Conservation (phyloP, 306 rosid genomes). For the Chamaecrista fasciculata region DNA sequence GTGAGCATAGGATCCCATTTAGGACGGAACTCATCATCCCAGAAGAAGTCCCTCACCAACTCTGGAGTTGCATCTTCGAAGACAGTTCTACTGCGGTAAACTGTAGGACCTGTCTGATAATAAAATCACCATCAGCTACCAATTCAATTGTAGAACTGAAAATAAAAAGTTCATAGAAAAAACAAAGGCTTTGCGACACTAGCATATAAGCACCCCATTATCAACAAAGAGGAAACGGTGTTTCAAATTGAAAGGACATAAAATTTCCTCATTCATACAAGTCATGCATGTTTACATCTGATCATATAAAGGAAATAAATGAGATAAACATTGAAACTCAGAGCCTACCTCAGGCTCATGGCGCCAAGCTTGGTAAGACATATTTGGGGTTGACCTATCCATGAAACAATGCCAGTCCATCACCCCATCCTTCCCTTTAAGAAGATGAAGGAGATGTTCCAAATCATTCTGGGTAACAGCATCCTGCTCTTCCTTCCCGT, state of each 20-base stretch:
- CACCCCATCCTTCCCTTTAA: constrained; percentile 69
- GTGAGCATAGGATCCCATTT: constrained; percentile 96
- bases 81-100: constrained; percentile 84
- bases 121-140: constrained; percentile 36
- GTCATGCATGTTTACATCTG: background rate
- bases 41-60: constrained; percentile 95
- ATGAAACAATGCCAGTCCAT: constrained; percentile 89
- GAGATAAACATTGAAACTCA: constrained; percentile 23
- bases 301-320: constrained; percentile 24
- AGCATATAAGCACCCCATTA: background rate
- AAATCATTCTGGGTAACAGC: constrained; percentile 68
- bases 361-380: constrained; percentile 95
- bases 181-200: background rate
- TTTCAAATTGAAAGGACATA: constrained; percentile 22
- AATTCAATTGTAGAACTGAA: constrained; percentile 21
- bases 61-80: constrained; percentile 95
- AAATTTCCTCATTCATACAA: background rate
- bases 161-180: background rate
- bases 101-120: constrained; percentile 78
- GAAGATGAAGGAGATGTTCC: constrained; percentile 74
- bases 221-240: constrained; percentile 12
- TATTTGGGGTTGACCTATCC: constrained; percentile 72
- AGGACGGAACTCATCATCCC: constrained; percentile 98
- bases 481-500: constrained; percentile 49
- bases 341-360: constrained; percentile 84